phyloP scores from a whole-genome alignment of 495 filamentous ascomycete species.

The Lasiosphaeria ovina region DNA sequence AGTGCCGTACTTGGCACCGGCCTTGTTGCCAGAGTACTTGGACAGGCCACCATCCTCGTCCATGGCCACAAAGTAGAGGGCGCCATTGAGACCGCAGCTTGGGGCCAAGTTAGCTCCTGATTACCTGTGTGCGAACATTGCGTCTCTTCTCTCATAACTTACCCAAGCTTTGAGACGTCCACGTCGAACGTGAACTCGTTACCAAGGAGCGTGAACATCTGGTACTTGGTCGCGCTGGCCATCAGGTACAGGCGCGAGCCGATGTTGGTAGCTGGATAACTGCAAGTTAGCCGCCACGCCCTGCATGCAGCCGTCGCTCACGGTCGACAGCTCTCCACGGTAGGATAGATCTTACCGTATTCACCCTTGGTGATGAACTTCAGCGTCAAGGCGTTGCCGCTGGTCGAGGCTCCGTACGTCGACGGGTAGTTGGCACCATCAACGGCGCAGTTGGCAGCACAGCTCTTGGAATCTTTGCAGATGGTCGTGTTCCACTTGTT shows the following conservation, averaged over 20 bases:
- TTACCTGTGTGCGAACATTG: too few relatives aligned
- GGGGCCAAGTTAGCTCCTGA: not conserved
- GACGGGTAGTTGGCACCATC: slow-evolving; percentile 47
- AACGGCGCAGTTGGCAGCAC: slow-evolving; percentile 44
- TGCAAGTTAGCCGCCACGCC: not conserved
- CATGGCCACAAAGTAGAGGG: slow-evolving; percentile 57
- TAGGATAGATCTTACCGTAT: slow-evolving; percentile 27
- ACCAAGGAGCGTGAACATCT: slow-evolving; percentile 52
- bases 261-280: slow-evolving; percentile 39
- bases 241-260: slow-evolving; percentile 56
- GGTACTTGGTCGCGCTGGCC: slow-evolving; percentile 48
- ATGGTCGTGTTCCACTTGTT: slow-evolving; percentile 46
- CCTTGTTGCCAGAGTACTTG: slow-evolving; percentile 51
- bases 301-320: not conserved
- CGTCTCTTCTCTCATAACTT: slow-evolving; percentile 2
- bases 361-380: slow-evolving; percentile 55
- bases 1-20: slow-evolving; percentile 57
- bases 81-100: slow-evolving; percentile 54
- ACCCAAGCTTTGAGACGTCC: slow-evolving; percentile 45
- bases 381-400: slow-evolving; percentile 43
- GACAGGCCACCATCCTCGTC: slow-evolving; percentile 50
- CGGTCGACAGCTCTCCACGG: not conserved
- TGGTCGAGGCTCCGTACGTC: slow-evolving; percentile 47
- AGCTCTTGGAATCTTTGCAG: slow-evolving; percentile 36
- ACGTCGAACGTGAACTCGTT: slow-evolving; percentile 60